Evolutionary conservation across 176 grass and related monocot genomes (phyloP).

Genomic region (Tuctoria greenei): DNA sequence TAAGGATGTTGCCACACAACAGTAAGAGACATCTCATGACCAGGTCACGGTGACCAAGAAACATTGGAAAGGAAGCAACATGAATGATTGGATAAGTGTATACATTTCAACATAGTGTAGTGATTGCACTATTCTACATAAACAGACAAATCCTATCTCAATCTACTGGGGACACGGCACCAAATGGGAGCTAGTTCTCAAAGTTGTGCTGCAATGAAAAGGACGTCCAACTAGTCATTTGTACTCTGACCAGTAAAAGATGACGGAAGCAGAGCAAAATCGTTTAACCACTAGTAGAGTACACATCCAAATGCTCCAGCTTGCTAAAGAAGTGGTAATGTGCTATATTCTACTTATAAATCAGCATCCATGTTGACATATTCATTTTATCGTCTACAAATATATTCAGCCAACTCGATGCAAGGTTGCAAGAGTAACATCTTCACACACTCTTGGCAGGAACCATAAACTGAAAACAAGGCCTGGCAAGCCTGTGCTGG

Average conservation of each 20-base stretch:
- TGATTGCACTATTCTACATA: background rate
- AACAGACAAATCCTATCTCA: conserved; percentile 20
- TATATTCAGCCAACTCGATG: conserved; percentile 2
- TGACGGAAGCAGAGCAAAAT: background rate
- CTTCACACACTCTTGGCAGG: background rate
- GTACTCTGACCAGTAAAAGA: background rate
- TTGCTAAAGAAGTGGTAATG: background rate
- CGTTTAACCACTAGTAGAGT: background rate
- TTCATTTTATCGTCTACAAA: background rate
- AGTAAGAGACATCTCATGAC: background rate
- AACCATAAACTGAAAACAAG: background rate
- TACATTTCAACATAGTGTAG: background rate
- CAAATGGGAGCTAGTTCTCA: conserved; percentile 13
- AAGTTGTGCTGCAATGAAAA: conserved; percentile 26
- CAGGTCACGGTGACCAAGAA: background rate
- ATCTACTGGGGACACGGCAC: background rate
- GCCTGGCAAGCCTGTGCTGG: background rate
- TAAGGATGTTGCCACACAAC: conserved; percentile 19
- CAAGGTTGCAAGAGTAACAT: conserved; percentile 1
- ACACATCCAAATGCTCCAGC: background rate
- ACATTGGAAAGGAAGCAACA: background rate
- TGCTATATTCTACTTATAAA: conserved; percentile 19
- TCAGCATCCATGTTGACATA: background rate
- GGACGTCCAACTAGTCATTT: conserved; percentile 29
- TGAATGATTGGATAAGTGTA: conserved; percentile 2